Evolutionary conservation across 495 filamentous ascomycete genomes (phyloP).

Genomic region (Pseudotulostoma volvatum): DNA sequence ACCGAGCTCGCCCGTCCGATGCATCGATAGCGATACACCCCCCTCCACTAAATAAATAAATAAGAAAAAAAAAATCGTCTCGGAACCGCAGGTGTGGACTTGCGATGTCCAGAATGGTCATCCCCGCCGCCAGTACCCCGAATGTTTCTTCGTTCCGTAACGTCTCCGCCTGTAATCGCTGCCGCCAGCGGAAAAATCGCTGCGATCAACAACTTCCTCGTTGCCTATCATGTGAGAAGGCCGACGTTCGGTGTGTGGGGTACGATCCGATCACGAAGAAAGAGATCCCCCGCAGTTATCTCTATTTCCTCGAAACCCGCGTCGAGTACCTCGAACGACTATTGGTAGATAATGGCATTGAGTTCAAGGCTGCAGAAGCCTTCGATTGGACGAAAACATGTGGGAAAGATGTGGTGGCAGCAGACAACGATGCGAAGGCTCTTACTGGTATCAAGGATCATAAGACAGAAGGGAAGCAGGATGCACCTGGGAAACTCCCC

Average conservation of each 20-base stretch:
- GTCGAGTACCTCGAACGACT: constrained; percentile 71
- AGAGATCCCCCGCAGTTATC: constrained; percentile 87
- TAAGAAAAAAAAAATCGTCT: no score
- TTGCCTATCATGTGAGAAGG: constrained; percentile 84
- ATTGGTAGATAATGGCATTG: constrained; percentile 49
- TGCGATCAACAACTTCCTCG: constrained; percentile 86
- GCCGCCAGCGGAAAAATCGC: constrained; percentile 79
- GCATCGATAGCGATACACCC: no score
- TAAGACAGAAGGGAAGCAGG: constrained; percentile 7
- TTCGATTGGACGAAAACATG: constrained; percentile 51
- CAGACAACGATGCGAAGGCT: constrained; percentile 14
- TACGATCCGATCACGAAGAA: constrained; percentile 93
- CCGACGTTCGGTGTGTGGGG: constrained; percentile 72
- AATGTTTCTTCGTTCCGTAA: constrained; percentile 62
- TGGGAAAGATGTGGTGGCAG: constrained; percentile 19
- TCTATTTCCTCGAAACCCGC: constrained; percentile 82
- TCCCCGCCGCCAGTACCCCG: constrained; percentile 14
- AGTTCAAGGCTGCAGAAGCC: constrained; percentile 57
- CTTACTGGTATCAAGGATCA: constrained; percentile 7
- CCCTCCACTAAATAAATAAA: no score
- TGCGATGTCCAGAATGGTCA: no score
- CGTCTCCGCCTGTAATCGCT: constrained; percentile 89
- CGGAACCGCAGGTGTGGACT: no score
- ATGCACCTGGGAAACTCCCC: constrained; percentile 9
- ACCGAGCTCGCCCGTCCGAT: no score